Base-by-base conservation (phyloP, 108 stramenopile species). In the Fragilariopsis cylindrus region DNA sequence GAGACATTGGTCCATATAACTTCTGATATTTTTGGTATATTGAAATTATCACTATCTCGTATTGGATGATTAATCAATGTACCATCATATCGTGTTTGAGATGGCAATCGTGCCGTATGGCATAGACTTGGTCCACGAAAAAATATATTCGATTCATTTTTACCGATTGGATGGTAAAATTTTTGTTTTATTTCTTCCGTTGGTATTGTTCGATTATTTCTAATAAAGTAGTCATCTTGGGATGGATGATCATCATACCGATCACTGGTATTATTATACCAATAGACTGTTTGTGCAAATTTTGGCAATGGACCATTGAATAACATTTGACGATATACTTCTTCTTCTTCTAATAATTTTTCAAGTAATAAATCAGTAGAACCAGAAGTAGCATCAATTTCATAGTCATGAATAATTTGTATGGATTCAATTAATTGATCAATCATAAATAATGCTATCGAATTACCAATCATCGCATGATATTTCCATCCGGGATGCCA, bases 401-500 rank as follows among this genome's bases (percentile, higher is more conserved):
- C 0, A 11, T 62, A 9, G 2, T 9, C 9, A 52, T 52, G 50
- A 13, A 52, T 62, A 0, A 4, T 0, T 7, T 62, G 12, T 0
- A 43, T 4, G 0, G 15, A n/a, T 30, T 63, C 3, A 0, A n/a
- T 0, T 7, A 57, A n/a, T 57, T 60, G 4, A 5, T 83, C 65
- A 15, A 71, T 74, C 6, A 82, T 19, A 53, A 79, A 84, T 3
- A 87, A 65, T 4, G 80, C 80, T 45, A 82, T 58, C 1, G 75
- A 21, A 47, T 84, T 76, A 2, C 86, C 86, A 53, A 65, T 46
- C 69, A 84, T 19, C 3, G 83, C 83, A 69, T 87, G 80, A 18
- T 55, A 60, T 48, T 62, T 72, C 77, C 74, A 79, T 62, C 82
- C 82, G 3, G 78, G 82, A 64, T 83, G 82, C 82, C 82, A 83